Evolutionary conservation across 2,329 filamentous ascomycete genomes (phyloP).

Genomic region (Hymenoscyphus linearis): DNA sequence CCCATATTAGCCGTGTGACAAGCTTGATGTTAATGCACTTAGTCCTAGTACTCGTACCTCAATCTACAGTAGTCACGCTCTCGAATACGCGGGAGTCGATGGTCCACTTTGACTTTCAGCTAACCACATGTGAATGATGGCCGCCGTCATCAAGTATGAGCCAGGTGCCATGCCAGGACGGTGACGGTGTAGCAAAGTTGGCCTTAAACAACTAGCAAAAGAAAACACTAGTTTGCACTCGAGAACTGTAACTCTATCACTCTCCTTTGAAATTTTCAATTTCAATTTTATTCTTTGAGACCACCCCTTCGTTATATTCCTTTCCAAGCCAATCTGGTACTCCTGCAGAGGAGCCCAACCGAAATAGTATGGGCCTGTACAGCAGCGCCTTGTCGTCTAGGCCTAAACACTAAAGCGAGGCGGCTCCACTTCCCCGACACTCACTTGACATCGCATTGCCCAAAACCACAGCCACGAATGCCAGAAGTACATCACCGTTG

Average conservation of each 20-base stretch:
- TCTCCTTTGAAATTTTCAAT: no score
- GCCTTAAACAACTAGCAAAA: no score
- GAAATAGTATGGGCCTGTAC: background rate
- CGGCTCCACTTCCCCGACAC: background rate
- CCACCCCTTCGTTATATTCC: no score
- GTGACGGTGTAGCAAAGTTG: background rate
- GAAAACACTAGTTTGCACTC: no score
- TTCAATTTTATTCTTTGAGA: no score
- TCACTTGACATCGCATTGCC: background rate
- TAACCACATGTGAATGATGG: background rate
- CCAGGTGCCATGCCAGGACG: background rate
- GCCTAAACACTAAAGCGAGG: background rate
- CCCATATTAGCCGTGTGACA: background rate
- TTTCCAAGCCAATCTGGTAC: background rate
- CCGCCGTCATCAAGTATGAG: background rate
- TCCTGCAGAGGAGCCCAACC: background rate
- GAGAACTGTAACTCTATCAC: no score
- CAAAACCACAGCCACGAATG: background rate
- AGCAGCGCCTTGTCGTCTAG: background rate
- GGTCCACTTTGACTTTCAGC: background rate
- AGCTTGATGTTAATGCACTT: background rate
- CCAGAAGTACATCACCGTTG: background rate
- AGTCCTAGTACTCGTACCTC: background rate
- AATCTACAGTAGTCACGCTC: background rate
- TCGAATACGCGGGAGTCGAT: no score